Percentiles rank a stretch among this genome's conserved stretches.
phyloP scores from a whole-genome alignment of 2,329 filamentous ascomycete species.

The Sporothrix mexicana region DNA sequence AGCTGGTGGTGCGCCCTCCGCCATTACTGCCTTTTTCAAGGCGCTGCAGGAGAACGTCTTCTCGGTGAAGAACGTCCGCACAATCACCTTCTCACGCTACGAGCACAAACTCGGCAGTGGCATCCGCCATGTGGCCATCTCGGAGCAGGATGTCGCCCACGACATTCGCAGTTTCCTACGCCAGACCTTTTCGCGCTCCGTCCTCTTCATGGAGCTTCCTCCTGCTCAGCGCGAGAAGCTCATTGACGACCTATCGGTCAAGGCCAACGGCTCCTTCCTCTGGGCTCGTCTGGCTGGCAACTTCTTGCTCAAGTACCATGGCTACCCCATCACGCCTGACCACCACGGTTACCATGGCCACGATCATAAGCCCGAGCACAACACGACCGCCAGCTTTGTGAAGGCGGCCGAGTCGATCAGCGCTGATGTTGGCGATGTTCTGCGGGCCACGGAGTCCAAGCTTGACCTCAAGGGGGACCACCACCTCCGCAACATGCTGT shows the following conservation, averaged over 20 bases:
- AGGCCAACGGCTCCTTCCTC: conserved; percentile 48
- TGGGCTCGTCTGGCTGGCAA: conserved; percentile 47
- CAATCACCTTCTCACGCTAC: conserved; percentile 48
- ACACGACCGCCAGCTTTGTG: conserved; percentile 35
- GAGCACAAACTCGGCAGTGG: conserved; percentile 44
- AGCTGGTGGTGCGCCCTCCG: conserved; percentile 37
- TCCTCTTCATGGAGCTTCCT: conserved; percentile 39
- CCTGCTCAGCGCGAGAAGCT: conserved; percentile 39
- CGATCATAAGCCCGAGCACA: conserved; percentile 35
- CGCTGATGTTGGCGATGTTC: conserved; percentile 39
- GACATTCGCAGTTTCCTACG: conserved; percentile 46
- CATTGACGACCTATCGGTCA: conserved; percentile 43
- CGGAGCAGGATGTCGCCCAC: conserved; percentile 43
- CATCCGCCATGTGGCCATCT: conserved; percentile 45
- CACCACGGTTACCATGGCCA: conserved; percentile 29
- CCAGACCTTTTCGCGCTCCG: conserved; percentile 39
- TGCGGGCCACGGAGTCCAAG: conserved; percentile 41
- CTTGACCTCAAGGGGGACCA: conserved; percentile 41
- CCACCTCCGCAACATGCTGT: conserved; percentile 42
- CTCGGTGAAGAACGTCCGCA: conserved; percentile 42
- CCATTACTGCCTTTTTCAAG: conserved; percentile 43
- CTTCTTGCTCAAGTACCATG: conserved; percentile 40
- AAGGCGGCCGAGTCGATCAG: conserved; percentile 40
- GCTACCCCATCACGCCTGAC: conserved; percentile 12
- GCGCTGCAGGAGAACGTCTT: conserved; percentile 43